A percentile compares a stretch with the other conserved stretches of the same genome.
These are phyloP conservation scores for Sugiyamaella lignohabitans DNA, from an alignment of 805 yeast species.

Conservation along the genomic window DNA sequence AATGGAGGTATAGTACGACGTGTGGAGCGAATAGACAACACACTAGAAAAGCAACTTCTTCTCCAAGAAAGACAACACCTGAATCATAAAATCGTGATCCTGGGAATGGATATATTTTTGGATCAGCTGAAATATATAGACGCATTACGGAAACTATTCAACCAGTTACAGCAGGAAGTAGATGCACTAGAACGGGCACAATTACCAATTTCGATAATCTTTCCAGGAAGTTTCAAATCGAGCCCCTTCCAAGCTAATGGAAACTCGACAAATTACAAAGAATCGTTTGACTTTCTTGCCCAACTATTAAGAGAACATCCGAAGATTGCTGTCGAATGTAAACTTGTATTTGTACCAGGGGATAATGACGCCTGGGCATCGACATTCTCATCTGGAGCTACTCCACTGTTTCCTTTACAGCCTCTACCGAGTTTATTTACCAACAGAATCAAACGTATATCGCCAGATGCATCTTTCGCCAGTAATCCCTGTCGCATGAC, in stretches of 20 bases:
- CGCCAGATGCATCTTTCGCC: conserved; percentile 47
- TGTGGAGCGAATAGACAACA: conserved; percentile 51
- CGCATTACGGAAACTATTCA: conserved; percentile 59
- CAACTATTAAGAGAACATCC: conserved; percentile 48
- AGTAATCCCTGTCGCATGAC: conserved; percentile 76
- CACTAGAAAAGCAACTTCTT: conserved; percentile 48
- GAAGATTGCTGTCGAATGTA: conserved; percentile 42
- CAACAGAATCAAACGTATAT: conserved; percentile 52
- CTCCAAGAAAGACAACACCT: conserved; percentile 49
- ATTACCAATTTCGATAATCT: conserved; percentile 61
- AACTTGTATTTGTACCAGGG: conserved; percentile 78
- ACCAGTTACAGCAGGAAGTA: conserved; percentile 42
- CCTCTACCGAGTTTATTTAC: conserved; percentile 69
- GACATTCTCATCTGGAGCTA: conserved; percentile 54
- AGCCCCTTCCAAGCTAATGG: conserved; percentile 56
- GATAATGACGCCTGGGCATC: conserved; percentile 92
- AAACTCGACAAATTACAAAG: conserved; percentile 44
- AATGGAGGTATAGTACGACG: conserved; percentile 8
- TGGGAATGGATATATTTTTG: conserved; percentile 70
- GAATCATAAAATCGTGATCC: conserved; percentile 54
- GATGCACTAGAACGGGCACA: conserved; percentile 30
- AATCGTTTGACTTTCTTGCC: conserved; percentile 69
- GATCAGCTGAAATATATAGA: conserved; percentile 55
- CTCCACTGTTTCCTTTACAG: conserved; percentile 61
- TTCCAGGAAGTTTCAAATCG: conserved; percentile 76